phyloP scores from a whole-genome alignment of 2,329 filamentous ascomycete genomes.

The Neofusicoccum parvum region DNA sequence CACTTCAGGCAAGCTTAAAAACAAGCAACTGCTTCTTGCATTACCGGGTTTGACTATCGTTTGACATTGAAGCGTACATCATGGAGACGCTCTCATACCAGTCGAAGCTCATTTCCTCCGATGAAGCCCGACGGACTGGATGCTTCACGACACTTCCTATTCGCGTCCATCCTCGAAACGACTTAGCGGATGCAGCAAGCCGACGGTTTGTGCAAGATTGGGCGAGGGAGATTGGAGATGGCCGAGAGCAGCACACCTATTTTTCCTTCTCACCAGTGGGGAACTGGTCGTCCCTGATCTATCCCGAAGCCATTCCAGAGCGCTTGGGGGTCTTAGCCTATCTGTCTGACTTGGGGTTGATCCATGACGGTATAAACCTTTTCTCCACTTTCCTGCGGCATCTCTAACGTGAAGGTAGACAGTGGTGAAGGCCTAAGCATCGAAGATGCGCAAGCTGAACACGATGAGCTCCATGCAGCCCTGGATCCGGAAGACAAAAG shows the following conservation, averaged over 20 bases:
- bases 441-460: background rate
- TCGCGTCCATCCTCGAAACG: background rate
- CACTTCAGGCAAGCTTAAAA: too few species aligned
- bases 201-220: background rate
- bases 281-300: background rate
- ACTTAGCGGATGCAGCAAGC: background rate
- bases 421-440: background rate
- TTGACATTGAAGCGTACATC: background rate
- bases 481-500: background rate
- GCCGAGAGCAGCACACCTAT: background rate
- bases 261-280: background rate
- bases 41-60: too few species aligned
- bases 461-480: background rate
- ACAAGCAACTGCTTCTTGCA: too few species aligned
- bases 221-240: background rate
- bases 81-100: background rate
- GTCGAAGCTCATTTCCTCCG: background rate
- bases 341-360: background rate
- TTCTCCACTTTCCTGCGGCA: background rate
- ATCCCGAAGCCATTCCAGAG: background rate
- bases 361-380: background rate
- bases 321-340: background rate
- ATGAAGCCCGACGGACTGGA: background rate
- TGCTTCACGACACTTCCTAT: constrained; percentile 1
- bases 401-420: background rate